Evolutionary conservation across 2,329 filamentous ascomycete species (phyloP), one percentile per base, ranked within the genome.

Genomic region (Sclerotinia trifoliorum): DNA sequence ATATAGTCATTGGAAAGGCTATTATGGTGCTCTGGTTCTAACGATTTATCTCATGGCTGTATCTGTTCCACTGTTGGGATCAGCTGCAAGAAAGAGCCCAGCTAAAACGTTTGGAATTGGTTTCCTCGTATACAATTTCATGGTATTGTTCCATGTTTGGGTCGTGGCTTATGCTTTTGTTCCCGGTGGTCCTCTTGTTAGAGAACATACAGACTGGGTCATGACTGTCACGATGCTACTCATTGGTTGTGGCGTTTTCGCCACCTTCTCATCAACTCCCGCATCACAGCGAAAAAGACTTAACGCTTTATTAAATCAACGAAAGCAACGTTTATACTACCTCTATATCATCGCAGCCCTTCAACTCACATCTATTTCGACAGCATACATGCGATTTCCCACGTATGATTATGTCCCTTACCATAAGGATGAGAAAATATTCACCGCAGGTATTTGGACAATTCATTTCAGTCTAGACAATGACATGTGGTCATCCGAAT

Each of bases 121-220:
- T 5, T 97, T 97, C 81, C 81, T 97, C 65, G 79, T 96, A 61
- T 99, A 98, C 83, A 97, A 98, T 79, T 85, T 98, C 75, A 81
- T 98, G 81, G 90, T 97, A 5, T 86, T 99, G n/a, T 97, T 97
- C 83, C 94, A 98, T 77, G 93, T 97, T 67, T 99, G 95, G 95
- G 91, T 97, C 48, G 95, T 99, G 15, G 95, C 95, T 2, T 99
- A 99, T 76, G 95, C 95, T 17, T 99, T 99, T 74, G 95, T 99
- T 3, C 95, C 95, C 2, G 95, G 95, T 64, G 95, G 95, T 2
- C 93, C 93, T 3, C 85, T 97, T 0, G 91, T 99, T 55, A 90
- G 95, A 56, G 95, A 99, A 79, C 94, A 90, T 77, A 99, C 94
- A 1, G 94, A 98, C 78, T 97, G 94, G 91, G 85, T 99, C 76